Evolutionary conservation across 495 filamentous ascomycete species (phyloP), one percentile per base, ranked within the genome.

Genomic region (Hypoxylon cercidicola): DNA sequence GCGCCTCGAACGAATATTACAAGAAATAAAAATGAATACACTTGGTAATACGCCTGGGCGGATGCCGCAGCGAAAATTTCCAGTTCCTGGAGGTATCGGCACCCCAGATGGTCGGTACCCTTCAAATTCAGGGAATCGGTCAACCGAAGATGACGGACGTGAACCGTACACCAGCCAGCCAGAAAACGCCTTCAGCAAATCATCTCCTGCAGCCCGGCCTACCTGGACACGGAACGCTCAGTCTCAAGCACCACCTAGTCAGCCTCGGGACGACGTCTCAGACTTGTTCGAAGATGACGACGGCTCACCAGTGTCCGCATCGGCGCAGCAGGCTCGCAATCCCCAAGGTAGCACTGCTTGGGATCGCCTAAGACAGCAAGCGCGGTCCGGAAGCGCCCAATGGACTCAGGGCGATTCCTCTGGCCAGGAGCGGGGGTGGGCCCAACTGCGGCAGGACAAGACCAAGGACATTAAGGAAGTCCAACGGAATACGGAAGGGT

Each of bases 301-400:
- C 30, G 78, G 74, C 25, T 80, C 79, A 11, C 79, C 78, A 28
- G 69, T 79, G 6, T 64, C 77, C 1, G 64, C 61, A 5, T 43
- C 75, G 15, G 45, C 52, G 8, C n/a, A 54, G 19, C 43, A 43
- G n/a, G 16, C 55, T 13, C 41, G 49, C 6, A n/a, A 40, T 5
- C 0, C 53, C 9, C 48, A 64, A 19, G 28, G 62, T 7, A 67
- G 66, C 6, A 78, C 78, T 16, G 51, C 76, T 15, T 82, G 79
- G 79, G 77, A 75, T 11, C 73, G 73, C 13, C 53, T 82, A 41
- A 70, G 79, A 34, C 63, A 76, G 48, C 62, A 73, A 46, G 40
- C 71, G 5, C 69, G 64, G 50, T 64, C 64, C 10, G 69, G 43
- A 10, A 67, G n/a, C 52, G 44, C 57, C 39, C 61, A 35, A 46